These are phyloP conservation scores for Isoetes taiwanensis DNA, from an alignment of 75 land plant genomes.

Conservation along the genomic window DNA sequence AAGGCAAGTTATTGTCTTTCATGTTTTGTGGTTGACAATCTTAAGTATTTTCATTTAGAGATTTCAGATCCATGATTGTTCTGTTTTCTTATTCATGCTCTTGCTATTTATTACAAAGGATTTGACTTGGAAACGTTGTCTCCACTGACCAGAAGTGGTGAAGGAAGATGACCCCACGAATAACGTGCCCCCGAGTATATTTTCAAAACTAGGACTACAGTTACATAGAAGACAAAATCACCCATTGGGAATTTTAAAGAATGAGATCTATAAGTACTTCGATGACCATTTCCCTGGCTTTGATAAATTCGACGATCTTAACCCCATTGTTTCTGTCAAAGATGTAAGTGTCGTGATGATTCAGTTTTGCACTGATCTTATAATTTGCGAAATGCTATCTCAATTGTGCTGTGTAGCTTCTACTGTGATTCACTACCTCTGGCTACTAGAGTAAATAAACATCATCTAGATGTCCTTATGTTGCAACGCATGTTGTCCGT, in stretches of 20 bases:
- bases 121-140: too few relatives aligned
- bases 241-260: conserved; percentile 84
- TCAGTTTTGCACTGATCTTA: background rate
- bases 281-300: conserved; percentile 51
- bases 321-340: conserved; percentile 81
- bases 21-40: background rate
- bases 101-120: background rate
- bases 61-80: too few relatives aligned
- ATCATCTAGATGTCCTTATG: too few relatives aligned
- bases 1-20: conserved; percentile 13
- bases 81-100: too few relatives aligned
- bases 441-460: too few relatives aligned
- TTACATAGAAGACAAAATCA: conserved; percentile 77
- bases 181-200: conserved; percentile 83
- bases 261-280: conserved; percentile 78
- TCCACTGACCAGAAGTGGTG: conserved; percentile 49
- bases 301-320: conserved; percentile 76
- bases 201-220: conserved; percentile 75
- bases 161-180: conserved; percentile 82
- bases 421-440: too few relatives aligned
- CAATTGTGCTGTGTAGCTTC: background rate
- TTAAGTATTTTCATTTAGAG: background rate
- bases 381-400: too few relatives aligned
- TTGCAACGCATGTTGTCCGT: background rate
- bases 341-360: conserved; percentile 23